Evolutionary conservation across 345 rosid genomes (phyloP).

Genomic region (Eucalyptus tenuipes): DNA sequence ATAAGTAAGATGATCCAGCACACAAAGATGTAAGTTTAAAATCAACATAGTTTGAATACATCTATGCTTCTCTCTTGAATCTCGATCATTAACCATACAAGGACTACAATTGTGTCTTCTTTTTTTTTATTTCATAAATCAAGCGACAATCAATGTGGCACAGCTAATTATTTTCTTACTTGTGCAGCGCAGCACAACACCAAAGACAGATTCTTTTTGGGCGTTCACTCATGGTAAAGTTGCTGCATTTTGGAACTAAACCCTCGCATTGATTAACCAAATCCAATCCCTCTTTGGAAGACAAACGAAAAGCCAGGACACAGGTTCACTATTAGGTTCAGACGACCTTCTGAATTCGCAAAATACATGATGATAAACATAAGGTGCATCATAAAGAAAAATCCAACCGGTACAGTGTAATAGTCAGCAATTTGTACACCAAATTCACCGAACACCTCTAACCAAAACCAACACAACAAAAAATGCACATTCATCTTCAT

Average conservation of each 20-base stretch:
- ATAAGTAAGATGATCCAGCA: neutral
- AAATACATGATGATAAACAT: neutral
- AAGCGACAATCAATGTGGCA: neutral
- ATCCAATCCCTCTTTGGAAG: neutral
- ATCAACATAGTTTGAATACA: neutral
- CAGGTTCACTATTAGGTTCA: neutral
- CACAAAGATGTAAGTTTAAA: neutral
- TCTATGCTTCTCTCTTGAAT: neutral
- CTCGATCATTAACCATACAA: neutral
- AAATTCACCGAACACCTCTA: neutral
- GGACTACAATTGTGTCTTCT: neutral
- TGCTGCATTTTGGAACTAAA: neutral
- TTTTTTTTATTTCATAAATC: neutral
- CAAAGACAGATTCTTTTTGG: neutral
- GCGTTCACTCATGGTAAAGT: neutral
- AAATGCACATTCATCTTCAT: neutral
- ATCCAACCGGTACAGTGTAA: neutral
- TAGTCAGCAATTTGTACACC: neutral
- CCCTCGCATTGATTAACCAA: neutral
- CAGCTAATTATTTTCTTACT: neutral
- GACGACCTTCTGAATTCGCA: neutral
- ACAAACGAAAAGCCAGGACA: neutral
- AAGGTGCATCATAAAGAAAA: neutral
- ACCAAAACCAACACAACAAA: neutral
- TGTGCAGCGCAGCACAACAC: neutral